phyloP scores from a whole-genome alignment of 2,329 filamentous ascomycete species.

The Sclerotinia trifoliorum region DNA sequence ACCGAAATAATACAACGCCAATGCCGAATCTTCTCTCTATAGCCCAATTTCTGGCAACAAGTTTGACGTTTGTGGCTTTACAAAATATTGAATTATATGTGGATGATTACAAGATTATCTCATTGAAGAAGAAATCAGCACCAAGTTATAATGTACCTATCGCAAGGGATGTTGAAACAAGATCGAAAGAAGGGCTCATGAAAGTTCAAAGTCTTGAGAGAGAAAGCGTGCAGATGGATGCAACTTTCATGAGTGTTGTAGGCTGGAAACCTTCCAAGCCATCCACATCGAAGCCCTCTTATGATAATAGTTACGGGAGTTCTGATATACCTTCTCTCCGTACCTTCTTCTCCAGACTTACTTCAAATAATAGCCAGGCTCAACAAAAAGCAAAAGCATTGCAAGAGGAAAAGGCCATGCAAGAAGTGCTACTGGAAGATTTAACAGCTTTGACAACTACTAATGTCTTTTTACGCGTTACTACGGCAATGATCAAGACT shows the following conservation, averaged over 20 bases:
- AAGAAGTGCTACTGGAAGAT: slow-evolving; percentile 66
- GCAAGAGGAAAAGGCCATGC: slow-evolving; percentile 60
- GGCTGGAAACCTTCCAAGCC: slow-evolving; percentile 70
- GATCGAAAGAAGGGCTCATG: slow-evolving; percentile 86
- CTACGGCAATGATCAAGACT: slow-evolving; percentile 77
- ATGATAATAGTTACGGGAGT: slow-evolving; percentile 45
- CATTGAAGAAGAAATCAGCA: slow-evolving; percentile 80
- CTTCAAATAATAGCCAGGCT: slow-evolving; percentile 54
- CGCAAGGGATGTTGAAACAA: slow-evolving; percentile 75
- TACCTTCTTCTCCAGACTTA: slow-evolving; percentile 79
- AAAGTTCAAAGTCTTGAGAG: slow-evolving; percentile 76
- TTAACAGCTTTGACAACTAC: slow-evolving; percentile 68
- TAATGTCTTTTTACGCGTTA: slow-evolving; percentile 85
- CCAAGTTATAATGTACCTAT: slow-evolving; percentile 71
- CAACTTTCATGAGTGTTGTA: slow-evolving; percentile 81
- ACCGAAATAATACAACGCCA: slow-evolving; percentile 83
- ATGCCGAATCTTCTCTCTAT: slow-evolving; percentile 83
- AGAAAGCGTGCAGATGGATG: slow-evolving; percentile 89
- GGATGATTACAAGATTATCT: slow-evolving; percentile 79
- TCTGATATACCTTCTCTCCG: slow-evolving; percentile 63
- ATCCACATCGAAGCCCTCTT: slow-evolving; percentile 34
- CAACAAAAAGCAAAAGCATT: slow-evolving; percentile 54
- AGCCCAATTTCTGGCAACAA: slow-evolving; percentile 89
- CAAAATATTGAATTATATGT: slow-evolving; percentile 86
- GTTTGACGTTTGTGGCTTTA: slow-evolving; percentile 90